phyloP scores from a whole-genome alignment of 2,329 filamentous ascomycete genomes.

The Mollisia scopiformis region DNA sequence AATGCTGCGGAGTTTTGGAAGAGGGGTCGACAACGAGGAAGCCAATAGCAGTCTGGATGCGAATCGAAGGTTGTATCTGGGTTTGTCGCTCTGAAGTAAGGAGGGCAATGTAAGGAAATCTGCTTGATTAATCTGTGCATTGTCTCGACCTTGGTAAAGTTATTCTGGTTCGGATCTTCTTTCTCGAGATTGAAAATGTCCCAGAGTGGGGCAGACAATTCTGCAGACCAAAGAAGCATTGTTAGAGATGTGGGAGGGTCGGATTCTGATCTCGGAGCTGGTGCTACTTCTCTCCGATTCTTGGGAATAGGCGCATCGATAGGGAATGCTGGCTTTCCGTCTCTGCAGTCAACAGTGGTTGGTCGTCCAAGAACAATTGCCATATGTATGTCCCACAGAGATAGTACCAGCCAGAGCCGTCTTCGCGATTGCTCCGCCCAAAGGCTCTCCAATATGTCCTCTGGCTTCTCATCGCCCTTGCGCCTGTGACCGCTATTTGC shows the following conservation, averaged over 20 bases:
- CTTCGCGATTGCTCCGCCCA: conserved; percentile 61
- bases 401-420: conserved; percentile 58
- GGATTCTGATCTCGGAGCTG: conserved; percentile 45
- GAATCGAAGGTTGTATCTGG: conserved; percentile 61
- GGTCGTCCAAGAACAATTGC: conserved; percentile 38
- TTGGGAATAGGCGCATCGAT: conserved; percentile 55
- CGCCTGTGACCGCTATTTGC: conserved; percentile 52
- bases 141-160: conserved; percentile 55
- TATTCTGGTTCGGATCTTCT: conserved; percentile 56
- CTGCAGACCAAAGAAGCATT: conserved; percentile 52
- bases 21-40: conserved; percentile 50
- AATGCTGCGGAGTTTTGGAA: conserved; percentile 53
- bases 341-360: conserved; percentile 54
- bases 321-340: conserved; percentile 51
- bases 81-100: conserved; percentile 56
- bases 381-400: conserved; percentile 45
- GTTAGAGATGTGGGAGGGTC: conserved; percentile 62
- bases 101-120: conserved; percentile 51
- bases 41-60: conserved; percentile 55
- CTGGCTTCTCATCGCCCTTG: conserved; percentile 43
- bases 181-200: conserved; percentile 56
- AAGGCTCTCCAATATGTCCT: conserved; percentile 56
- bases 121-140: conserved; percentile 55
- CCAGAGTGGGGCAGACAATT: conserved; percentile 51
- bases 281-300: conserved; percentile 50